phyloP scores from a whole-genome alignment of 169 alveolate species.

The Babesia microti region DNA sequence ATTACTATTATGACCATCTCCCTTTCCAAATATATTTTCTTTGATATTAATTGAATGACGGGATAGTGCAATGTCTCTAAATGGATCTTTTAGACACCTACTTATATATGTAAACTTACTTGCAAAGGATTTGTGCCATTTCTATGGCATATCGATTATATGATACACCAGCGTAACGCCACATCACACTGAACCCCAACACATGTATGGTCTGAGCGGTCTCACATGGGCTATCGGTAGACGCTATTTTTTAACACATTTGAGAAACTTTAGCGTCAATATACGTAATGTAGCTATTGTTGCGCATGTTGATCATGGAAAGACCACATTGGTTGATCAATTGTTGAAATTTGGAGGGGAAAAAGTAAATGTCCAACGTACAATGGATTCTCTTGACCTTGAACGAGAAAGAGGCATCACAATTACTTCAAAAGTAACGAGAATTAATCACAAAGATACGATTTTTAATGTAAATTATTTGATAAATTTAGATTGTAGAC shows the following conservation, averaged over 20 bases:
- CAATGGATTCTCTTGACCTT: conserved; percentile 81
- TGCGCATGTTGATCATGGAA: conserved; percentile 99
- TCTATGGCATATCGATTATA: conserved; percentile 61
- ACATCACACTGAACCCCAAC: conserved; percentile 33
- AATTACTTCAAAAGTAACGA: conserved; percentile 86
- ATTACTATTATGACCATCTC: no score
- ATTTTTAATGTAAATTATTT: conserved; percentile 27
- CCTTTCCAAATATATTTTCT: no score
- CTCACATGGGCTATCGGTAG: background rate
- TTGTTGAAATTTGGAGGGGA: conserved; percentile 60
- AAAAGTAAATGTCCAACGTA: conserved; percentile 40
- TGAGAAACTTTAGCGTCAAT: conserved; percentile 30
- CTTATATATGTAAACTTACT: conserved; percentile 27
- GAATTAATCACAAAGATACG: conserved; percentile 74
- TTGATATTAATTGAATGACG: conserved; percentile 53
- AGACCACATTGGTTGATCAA: conserved; percentile 93
- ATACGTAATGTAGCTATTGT: conserved; percentile 95
- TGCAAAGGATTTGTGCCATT: conserved; percentile 62
- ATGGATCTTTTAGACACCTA: conserved; percentile 65
- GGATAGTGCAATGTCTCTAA: conserved; percentile 60
- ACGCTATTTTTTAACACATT: background rate
- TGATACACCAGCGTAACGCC: conserved; percentile 63
- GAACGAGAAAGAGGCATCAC: conserved; percentile 96
- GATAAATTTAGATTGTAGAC: conserved; percentile 50
- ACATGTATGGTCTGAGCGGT: background rate